phyloP scores from a whole-genome alignment of 331 rosid species.

The Quercus lobata region DNA sequence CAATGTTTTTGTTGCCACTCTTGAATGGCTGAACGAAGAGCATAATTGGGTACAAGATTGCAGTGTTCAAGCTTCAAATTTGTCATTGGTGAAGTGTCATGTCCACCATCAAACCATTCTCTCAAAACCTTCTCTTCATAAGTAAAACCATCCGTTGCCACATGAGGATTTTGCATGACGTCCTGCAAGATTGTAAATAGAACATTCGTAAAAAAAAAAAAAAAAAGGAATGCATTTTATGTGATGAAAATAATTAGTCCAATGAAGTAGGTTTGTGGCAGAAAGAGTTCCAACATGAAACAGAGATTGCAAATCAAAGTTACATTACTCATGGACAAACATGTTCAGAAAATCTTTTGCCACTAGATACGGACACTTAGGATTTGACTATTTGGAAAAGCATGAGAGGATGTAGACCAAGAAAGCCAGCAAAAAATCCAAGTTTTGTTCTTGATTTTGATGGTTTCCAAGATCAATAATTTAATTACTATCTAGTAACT shows the following conservation, averaged over 20 bases:
- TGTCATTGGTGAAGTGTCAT: slow-evolving; percentile 88
- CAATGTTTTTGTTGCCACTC: slow-evolving; percentile 76
- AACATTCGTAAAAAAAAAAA: neutral
- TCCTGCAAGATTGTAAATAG: slow-evolving; percentile 51
- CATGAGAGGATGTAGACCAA: neutral
- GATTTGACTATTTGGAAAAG: too few species aligned
- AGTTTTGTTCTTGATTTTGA: too few species aligned
- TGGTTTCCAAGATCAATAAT: too few species aligned
- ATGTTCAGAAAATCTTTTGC: neutral
- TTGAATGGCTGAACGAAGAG: slow-evolving; percentile 88
- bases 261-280: neutral
- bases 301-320: neutral
- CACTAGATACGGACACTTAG: too few species aligned
- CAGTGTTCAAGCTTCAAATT: slow-evolving; percentile 63
- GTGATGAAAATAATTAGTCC: neutral
- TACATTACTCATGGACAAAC: neutral
- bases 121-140: slow-evolving; percentile 78
- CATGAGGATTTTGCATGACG: slow-evolving; percentile 92
- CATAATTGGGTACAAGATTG: slow-evolving; percentile 78
- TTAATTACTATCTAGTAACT: too few species aligned
- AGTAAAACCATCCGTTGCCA: slow-evolving; percentile 91
- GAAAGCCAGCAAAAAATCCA: neutral
- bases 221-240: neutral
- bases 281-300: neutral
- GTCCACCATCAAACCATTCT: slow-evolving; percentile 91